Percentiles rank a stretch among this genome's conserved stretches.
Evolutionary conservation across 1,139 yeast genomes (phyloP).

Genomic region (Scheffersomyces cryptocercus): DNA sequence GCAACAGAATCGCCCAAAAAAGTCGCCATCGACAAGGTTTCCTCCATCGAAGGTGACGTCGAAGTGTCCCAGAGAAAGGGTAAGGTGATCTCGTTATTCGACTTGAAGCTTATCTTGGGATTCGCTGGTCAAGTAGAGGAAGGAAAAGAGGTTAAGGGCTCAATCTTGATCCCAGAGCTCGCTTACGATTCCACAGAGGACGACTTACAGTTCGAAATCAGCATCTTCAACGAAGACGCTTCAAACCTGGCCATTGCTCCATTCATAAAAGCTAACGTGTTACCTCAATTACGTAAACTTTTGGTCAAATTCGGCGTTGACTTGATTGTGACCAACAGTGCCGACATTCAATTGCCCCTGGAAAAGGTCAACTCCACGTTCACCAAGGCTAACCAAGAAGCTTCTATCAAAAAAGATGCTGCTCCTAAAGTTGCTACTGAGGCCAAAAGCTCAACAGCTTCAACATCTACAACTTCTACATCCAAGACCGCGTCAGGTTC

Average conservation of each 20-base stretch:
- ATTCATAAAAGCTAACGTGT: conserved; percentile 56
- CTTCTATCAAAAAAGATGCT: conserved; percentile 7
- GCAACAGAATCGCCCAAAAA: conserved; percentile 35
- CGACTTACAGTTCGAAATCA: conserved; percentile 80
- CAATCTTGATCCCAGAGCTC: conserved; percentile 83
- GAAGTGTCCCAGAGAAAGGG: conserved; percentile 98
- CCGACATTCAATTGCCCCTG: conserved; percentile 76
- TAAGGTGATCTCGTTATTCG: conserved; percentile 88
- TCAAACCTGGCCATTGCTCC: conserved; percentile 52
- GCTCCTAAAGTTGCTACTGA: conserved; percentile 12
- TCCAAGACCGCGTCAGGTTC: conserved; percentile 7
- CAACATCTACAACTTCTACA: not conserved
- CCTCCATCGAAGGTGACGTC: conserved; percentile 89
- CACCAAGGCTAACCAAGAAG: conserved; percentile 64
- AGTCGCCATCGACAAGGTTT: conserved; percentile 53
- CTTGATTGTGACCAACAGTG: conserved; percentile 72
- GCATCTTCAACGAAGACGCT: conserved; percentile 61
- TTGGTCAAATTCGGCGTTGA: conserved; percentile 74
- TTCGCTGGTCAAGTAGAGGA: conserved; percentile 50
- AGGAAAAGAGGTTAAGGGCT: conserved; percentile 51
- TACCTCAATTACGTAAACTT: conserved; percentile 66
- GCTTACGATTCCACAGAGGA: conserved; percentile 90
- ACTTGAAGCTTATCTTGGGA: conserved; percentile 66
- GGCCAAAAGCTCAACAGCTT: conserved; percentile 6
- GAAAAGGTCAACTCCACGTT: conserved; percentile 66